These are phyloP conservation scores for Botrytis medusae DNA, from an alignment of 2,329 filamentous ascomycete species.

Conservation along the genomic window DNA sequence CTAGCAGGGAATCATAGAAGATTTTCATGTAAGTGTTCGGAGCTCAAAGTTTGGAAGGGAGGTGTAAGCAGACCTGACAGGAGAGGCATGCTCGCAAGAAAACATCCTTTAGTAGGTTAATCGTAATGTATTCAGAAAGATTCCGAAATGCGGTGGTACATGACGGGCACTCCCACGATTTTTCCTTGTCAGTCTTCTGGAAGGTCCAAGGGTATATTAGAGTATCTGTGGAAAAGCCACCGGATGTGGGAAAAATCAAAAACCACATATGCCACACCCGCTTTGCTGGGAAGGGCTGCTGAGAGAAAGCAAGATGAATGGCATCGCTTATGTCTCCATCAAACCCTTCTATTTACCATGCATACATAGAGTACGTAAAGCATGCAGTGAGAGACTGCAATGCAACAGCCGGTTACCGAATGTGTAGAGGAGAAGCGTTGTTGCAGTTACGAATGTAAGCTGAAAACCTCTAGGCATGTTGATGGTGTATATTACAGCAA, in stretches of 20 bases:
- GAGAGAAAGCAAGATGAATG: neutral
- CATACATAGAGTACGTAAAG: neutral
- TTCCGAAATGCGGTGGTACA: neutral
- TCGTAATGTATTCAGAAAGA: neutral
- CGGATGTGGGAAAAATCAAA: neutral
- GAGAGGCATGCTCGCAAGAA: neutral
- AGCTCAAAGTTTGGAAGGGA: conserved; percentile 8
- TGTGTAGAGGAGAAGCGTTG: conserved; percentile 7
- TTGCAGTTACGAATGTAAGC: conserved; percentile 4
- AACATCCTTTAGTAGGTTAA: neutral
- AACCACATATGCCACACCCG: conserved; percentile 16
- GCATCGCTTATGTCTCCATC: conserved; percentile 10
- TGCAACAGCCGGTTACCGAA: conserved; percentile 10
- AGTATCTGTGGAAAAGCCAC: neutral
- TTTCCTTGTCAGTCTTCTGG: neutral
- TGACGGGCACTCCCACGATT: neutral
- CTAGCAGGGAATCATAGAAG: neutral
- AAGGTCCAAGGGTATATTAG: neutral
- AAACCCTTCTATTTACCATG: neutral
- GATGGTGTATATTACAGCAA: neutral
- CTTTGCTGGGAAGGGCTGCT: conserved; percentile 9
- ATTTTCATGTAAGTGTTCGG: conserved; percentile 15
- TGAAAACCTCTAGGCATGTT: neutral
- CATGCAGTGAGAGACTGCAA: neutral
- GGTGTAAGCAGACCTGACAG: conserved; percentile 2